phyloP scores from a whole-genome alignment of 2,329 filamentous ascomycete species.

The Tolypocladium paradoxum region DNA sequence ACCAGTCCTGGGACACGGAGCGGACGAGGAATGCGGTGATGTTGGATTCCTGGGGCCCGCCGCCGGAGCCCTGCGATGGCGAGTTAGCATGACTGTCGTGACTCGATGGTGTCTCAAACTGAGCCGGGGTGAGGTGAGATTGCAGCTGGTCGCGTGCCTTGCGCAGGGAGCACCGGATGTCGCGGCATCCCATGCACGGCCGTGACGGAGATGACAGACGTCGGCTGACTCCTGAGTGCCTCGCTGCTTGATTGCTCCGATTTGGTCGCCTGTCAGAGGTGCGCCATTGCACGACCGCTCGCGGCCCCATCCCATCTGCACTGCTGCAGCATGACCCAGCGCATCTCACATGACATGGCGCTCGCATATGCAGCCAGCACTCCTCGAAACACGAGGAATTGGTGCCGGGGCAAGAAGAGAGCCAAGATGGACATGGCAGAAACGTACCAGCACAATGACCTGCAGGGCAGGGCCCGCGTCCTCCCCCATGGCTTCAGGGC shows the following conservation, averaged over 20 bases:
- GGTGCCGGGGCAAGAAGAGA: not conserved
- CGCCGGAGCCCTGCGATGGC: conserved; percentile 62
- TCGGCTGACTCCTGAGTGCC: not conserved
- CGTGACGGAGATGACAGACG: not conserved
- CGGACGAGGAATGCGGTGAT: conserved; percentile 84
- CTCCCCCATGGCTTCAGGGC: conserved; percentile 12
- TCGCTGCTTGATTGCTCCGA: not conserved
- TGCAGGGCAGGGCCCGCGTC: conserved; percentile 46
- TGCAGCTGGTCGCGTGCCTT: not conserved
- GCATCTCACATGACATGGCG: not conserved
- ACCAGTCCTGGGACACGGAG: conserved; percentile 69
- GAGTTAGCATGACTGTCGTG: conserved; percentile 12
- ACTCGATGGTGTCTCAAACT: not conserved
- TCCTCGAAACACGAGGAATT: not conserved
- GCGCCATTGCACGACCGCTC: not conserved
- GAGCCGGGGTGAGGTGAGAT: not conserved
- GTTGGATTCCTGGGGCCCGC: conserved; percentile 82
- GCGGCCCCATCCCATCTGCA: not conserved
- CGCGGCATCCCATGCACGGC: not conserved
- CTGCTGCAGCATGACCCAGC: not conserved
- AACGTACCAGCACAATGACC: conserved; percentile 63
- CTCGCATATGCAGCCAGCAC: not conserved
- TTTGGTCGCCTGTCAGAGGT: not conserved
- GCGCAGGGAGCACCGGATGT: not conserved
- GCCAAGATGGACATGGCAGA: not conserved